phyloP scores from a whole-genome alignment of 495 filamentous ascomycete genomes.

The Trichoderma gamsii region DNA sequence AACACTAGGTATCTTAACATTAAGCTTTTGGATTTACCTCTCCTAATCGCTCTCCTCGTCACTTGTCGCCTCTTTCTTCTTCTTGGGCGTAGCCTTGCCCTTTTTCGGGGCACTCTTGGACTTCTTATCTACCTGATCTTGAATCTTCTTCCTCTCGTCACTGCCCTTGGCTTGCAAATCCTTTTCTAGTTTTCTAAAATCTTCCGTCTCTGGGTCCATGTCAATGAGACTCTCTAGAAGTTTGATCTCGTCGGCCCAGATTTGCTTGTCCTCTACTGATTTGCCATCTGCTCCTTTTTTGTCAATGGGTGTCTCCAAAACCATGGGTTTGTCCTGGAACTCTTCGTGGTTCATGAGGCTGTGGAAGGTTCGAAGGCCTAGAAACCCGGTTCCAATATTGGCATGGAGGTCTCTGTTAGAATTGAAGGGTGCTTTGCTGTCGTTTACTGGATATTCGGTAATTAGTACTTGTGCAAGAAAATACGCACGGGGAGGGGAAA shows the following conservation, averaged over 20 bases:
- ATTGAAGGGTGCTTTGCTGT: slow-evolving; percentile 78
- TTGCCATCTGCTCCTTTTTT: slow-evolving; percentile 49
- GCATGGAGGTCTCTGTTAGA: slow-evolving; percentile 82
- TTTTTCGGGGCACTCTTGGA: slow-evolving; percentile 47
- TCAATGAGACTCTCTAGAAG: slow-evolving; percentile 83
- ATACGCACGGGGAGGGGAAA: too few species aligned
- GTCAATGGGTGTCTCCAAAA: slow-evolving; percentile 91
- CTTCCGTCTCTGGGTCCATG: slow-evolving; percentile 62
- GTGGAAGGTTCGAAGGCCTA: slow-evolving; percentile 84
- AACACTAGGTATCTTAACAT: not conserved
- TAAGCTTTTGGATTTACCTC: not conserved
- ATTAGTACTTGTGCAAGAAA: not conserved
- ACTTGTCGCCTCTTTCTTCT: slow-evolving; percentile 29
- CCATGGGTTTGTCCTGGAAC: slow-evolving; percentile 78
- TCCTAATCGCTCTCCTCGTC: slow-evolving; percentile 36
- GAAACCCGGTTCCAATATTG: slow-evolving; percentile 89
- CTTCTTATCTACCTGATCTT: slow-evolving; percentile 71
- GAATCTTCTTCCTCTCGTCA: slow-evolving; percentile 63
- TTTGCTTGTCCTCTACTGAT: slow-evolving; percentile 59
- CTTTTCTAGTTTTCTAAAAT: slow-evolving; percentile 60
- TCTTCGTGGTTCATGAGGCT: slow-evolving; percentile 78
- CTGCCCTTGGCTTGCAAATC: slow-evolving; percentile 61
- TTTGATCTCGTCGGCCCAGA: slow-evolving; percentile 85
- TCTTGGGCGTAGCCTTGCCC: slow-evolving; percentile 39
- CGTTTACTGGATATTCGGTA: slow-evolving; percentile 52